phyloP scores from a whole-genome alignment of 2,329 filamentous ascomycete species.

The Pseudophaeomoniella oleicola region DNA sequence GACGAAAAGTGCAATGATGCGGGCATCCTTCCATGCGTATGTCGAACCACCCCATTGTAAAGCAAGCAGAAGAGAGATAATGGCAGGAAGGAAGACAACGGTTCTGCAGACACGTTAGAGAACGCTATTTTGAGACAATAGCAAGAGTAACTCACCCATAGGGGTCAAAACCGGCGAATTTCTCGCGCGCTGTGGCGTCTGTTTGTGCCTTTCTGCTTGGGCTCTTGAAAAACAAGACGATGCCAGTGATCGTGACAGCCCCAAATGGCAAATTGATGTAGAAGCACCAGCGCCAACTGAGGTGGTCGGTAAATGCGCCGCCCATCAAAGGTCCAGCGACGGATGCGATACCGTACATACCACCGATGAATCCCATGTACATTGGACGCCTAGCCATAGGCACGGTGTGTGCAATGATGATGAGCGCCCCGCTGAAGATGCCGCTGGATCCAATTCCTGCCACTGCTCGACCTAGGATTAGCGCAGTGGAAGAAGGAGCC shows the following conservation, averaged over 20 bases:
- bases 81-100: constrained; percentile 27
- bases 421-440: constrained; percentile 15
- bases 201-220: constrained; percentile 13
- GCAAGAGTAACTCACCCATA: constrained; percentile 4
- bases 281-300: constrained; percentile 31
- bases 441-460: constrained; percentile 14
- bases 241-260: constrained; percentile 16
- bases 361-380: constrained; percentile 30
- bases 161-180: constrained; percentile 14
- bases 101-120: constrained; percentile 1
- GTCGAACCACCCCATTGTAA: constrained; percentile 34
- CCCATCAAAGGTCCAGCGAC: constrained; percentile 27
- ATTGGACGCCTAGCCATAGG: constrained; percentile 12
- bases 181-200: constrained; percentile 8
- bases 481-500: constrained; percentile 11
- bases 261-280: constrained; percentile 27
- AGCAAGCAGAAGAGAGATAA: constrained; percentile 27
- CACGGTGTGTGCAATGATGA: constrained; percentile 12
- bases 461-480: constrained; percentile 16
- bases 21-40: constrained; percentile 36
- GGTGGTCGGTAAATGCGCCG: constrained; percentile 27
- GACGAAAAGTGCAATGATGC: constrained; percentile 22
- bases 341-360: constrained; percentile 41
- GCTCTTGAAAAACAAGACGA: constrained; percentile 18
- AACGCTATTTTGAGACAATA: neutral